These are phyloP conservation scores for Podospora anserina DNA, from an alignment of 495 filamentous ascomycete species.

Conservation along the genomic window DNA sequence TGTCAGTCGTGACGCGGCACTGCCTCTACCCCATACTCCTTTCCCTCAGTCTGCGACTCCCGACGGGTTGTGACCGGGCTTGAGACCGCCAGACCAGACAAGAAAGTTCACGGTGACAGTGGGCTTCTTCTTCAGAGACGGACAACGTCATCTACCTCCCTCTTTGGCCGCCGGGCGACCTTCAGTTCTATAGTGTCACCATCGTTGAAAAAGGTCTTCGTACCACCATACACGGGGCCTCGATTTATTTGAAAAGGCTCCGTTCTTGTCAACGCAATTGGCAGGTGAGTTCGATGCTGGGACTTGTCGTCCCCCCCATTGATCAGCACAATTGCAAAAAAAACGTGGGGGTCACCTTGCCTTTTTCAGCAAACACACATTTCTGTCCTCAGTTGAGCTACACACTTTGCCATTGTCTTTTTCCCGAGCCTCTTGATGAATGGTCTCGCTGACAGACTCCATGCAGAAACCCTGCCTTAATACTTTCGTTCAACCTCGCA, in stretches of 20 bases:
- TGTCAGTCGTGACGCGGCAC: slow-evolving; percentile 33
- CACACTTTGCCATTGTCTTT: not conserved
- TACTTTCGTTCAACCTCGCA: slow-evolving; percentile 7
- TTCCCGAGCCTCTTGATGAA: not conserved
- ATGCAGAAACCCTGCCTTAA: slow-evolving; percentile 12
- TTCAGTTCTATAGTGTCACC: slow-evolving; percentile 46
- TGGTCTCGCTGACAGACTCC: slow-evolving; percentile 5
- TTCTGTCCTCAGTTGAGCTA: not conserved
- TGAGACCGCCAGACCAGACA: slow-evolving; percentile 23
- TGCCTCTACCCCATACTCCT: slow-evolving; percentile 8
- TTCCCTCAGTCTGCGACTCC: slow-evolving; percentile 13
- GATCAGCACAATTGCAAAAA: not conserved
- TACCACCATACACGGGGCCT: not conserved
- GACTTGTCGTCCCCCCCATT: not conserved
- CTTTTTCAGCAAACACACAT: slow-evolving; percentile 5
- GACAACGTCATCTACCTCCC: slow-evolving; percentile 31
- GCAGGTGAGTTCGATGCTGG: slow-evolving; percentile 1
- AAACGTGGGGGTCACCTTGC: not conserved
- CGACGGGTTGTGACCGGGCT: slow-evolving; percentile 27
- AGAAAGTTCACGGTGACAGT: slow-evolving; percentile 50
- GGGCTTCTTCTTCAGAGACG: slow-evolving; percentile 43
- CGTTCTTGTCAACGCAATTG: not conserved
- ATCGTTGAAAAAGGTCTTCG: slow-evolving; percentile 32
- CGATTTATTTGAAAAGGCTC: slow-evolving; percentile 6
- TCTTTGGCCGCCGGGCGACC: slow-evolving; percentile 54